Evolutionary conservation across 352 stramenopile species (phyloP), one percentile per base, ranked within the genome.

Genomic region (Pythium coloratum): DNA sequence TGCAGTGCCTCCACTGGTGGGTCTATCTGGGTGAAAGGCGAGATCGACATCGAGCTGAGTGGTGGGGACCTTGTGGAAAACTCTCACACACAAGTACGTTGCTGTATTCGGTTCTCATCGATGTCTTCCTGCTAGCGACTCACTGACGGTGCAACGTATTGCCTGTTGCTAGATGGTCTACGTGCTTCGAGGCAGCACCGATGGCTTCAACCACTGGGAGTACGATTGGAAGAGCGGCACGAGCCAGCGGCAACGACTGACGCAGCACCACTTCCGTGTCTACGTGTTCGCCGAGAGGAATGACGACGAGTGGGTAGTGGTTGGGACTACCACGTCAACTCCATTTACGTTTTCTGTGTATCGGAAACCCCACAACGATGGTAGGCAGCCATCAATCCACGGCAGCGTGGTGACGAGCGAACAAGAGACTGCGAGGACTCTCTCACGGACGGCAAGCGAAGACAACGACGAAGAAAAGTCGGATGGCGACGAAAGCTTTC

Each of bases 191-290:
- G 63, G 63, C 8, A 64, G 63, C 20, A 67, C 68, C 47, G 75
- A 76, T 58, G 71, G 74, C 18, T 67, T 66, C 54, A 47, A 64
- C 20, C 76, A 78, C 38, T 86, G 78, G 78, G 68, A 82, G 56
- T 86, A 81, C 67, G 73, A 81, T 66, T 86, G 76, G 76, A 82
- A 81, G 47, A 84, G 73, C 64, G 78, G 78, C 30, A 79, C 74
- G 33, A 83, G 76, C 54, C 76, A 82, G 68, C 62, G 73, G 14
- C 65, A 83, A 32, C 76, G 78, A 3, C 60, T 64, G 0, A 66
- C 55, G 8, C 65, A 53, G 33, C 78, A 86, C 67, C 64, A 76
- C 49, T 76, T 86, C 34, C 75, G 75, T 28, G 74, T 75, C 12
- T 82, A 79, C 46, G 74, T 78, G 1, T 75, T 86, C 44, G 16